Percentiles rank a stretch among this genome's conserved stretches.
These are phyloP conservation scores for Andrographis paniculata DNA, from an alignment of 305 asterid genomes.

Conservation along the genomic window DNA sequence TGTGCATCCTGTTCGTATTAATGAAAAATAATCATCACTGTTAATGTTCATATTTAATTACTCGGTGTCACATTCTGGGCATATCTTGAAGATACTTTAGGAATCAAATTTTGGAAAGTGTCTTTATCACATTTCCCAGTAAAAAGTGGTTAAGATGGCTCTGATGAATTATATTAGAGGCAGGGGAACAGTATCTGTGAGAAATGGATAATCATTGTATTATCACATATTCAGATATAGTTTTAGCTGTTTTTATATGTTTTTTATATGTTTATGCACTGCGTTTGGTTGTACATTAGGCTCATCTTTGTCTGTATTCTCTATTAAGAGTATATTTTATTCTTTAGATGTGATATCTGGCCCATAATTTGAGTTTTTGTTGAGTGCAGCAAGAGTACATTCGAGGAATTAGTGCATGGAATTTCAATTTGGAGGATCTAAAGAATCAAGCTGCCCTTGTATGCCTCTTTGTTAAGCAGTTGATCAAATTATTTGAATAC, in stretches of 20 bases:
- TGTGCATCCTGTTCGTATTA: no score
- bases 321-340: not conserved
- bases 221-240: not conserved
- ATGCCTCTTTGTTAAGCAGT: slow-evolving; percentile 26
- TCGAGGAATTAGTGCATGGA: slow-evolving; percentile 97
- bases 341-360: not conserved
- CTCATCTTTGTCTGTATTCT: not conserved
- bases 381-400: slow-evolving; percentile 87
- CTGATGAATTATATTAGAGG: slow-evolving; percentile 11
- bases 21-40: no score
- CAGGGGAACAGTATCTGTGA: slow-evolving; percentile 4
- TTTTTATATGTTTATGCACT: not conserved
- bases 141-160: slow-evolving; percentile 2
- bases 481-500: slow-evolving; percentile 13
- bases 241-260: not conserved
- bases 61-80: no score
- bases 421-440: slow-evolving; percentile 89
- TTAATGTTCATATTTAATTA: no score
- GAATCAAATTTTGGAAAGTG: no score
- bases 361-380: slow-evolving; percentile 19
- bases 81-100: no score
- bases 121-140: no score
- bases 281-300: not conserved
- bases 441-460: slow-evolving; percentile 93
- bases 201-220: slow-evolving; percentile 1